Conservation (phyloP, 768 basidiomycete species). For the Kwoniella mangroviensis region DNA sequence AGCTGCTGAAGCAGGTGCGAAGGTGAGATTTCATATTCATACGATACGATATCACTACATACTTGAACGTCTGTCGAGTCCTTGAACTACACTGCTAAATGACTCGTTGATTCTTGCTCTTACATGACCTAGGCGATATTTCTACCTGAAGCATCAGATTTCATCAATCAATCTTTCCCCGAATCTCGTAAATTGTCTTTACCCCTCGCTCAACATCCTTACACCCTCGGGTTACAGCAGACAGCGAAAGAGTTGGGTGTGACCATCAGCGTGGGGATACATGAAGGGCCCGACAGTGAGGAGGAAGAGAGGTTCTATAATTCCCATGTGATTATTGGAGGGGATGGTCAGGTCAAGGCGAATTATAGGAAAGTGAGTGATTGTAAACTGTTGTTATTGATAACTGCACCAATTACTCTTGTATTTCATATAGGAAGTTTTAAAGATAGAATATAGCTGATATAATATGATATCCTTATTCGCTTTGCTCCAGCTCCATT, state of each 20-base stretch:
- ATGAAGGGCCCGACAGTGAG: slow-evolving; percentile 49
- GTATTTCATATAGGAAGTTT: no score
- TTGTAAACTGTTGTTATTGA: no score
- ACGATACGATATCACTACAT: neutral
- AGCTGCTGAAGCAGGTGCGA: slow-evolving; percentile 44
- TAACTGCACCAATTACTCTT: no score
- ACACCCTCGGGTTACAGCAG: slow-evolving; percentile 42
- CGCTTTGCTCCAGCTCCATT: slow-evolving; percentile 51
- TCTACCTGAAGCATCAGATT: slow-evolving; percentile 56
- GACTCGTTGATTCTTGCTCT: neutral
- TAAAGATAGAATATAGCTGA: no score
- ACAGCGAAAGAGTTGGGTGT: slow-evolving; percentile 51
- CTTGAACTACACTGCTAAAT: neutral
- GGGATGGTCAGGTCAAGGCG: slow-evolving; percentile 32
- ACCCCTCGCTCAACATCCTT: slow-evolving; percentile 43
- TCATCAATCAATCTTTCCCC: slow-evolving; percentile 37
- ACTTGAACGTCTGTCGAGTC: neutral
- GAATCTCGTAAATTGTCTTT: slow-evolving; percentile 43
- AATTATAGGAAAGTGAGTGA: slow-evolving; percentile 51
- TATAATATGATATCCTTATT: no score
- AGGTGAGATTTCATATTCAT: slow-evolving; percentile 28
- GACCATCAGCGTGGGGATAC: slow-evolving; percentile 46
- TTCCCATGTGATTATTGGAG: slow-evolving; percentile 47
- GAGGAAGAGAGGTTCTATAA: slow-evolving; percentile 49
- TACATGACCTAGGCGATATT: slow-evolving; percentile 36